Percentiles rank a stretch among this genome's conserved stretches.
Conservation (phyloP, 2,329 filamentous ascomycete genomes). For the Metarhizium anisopliae region DNA sequence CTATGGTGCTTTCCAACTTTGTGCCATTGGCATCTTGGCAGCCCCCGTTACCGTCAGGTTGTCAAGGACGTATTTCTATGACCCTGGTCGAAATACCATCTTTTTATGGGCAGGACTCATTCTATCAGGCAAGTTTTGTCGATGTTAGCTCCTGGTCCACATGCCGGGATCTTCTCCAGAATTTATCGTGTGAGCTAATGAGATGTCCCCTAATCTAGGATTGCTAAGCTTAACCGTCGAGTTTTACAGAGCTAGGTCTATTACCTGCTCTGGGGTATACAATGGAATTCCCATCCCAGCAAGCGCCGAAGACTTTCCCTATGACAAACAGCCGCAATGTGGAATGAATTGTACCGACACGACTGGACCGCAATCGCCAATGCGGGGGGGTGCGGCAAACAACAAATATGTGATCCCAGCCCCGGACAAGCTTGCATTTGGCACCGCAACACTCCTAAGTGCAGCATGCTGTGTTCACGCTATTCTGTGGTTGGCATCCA, state of each 20-base stretch:
- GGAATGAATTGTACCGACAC: constrained; percentile 35
- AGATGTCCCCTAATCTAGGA: constrained; percentile 25
- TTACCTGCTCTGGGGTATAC: constrained; percentile 31
- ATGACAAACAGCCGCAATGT: constrained; percentile 32
- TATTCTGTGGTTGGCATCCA: constrained; percentile 50
- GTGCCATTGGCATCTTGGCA: constrained; percentile 55
- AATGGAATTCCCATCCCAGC: constrained; percentile 25
- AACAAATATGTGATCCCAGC: constrained; percentile 56
- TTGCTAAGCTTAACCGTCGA: constrained; percentile 54
- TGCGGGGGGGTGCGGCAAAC: constrained; percentile 45
- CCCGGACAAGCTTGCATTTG: constrained; percentile 46
- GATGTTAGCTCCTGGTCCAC: background rate
- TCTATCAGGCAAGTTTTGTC: constrained; percentile 39
- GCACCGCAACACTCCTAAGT: constrained; percentile 49
- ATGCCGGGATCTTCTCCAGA: too few species aligned
- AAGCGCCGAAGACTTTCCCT: constrained; percentile 32
- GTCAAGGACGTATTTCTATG: constrained; percentile 55
- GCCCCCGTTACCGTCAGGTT: constrained; percentile 53
- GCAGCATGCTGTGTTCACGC: constrained; percentile 58
- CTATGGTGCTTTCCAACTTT: constrained; percentile 59
- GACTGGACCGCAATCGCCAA: constrained; percentile 41
- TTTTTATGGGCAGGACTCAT: constrained; percentile 57
- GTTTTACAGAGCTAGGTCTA: constrained; percentile 46
- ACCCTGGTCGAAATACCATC: constrained; percentile 55
- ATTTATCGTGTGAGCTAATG: background rate